Conservation (phyloP, 2,329 filamentous ascomycete genomes). For the Cladophialophora psammophila region DNA sequence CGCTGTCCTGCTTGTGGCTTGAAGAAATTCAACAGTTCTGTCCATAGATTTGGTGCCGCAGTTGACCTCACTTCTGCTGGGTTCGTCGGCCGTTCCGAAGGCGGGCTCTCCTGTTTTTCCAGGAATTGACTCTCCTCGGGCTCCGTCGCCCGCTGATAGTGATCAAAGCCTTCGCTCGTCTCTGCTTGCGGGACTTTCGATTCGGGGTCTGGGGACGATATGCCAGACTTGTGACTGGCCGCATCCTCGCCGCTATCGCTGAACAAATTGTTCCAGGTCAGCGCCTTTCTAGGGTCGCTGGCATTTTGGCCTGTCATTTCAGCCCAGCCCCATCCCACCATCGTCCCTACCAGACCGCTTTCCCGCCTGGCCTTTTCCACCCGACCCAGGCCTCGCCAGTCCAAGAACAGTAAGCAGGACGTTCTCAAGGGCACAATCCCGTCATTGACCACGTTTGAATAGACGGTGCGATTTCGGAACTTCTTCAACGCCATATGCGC, state of each 20-base stretch:
- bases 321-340: slow-evolving; percentile 93
- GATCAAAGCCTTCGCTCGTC: slow-evolving; percentile 37
- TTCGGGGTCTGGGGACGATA: slow-evolving; percentile 35
- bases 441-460: slow-evolving; percentile 89
- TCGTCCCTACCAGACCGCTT: slow-evolving; percentile 88
- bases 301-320: slow-evolving; percentile 78
- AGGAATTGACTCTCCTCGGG: slow-evolving; percentile 27
- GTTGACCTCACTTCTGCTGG: slow-evolving; percentile 23
- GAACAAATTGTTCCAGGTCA: slow-evolving; percentile 42
- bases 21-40: slow-evolving; percentile 77
- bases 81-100: slow-evolving; percentile 1
- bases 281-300: slow-evolving; percentile 59
- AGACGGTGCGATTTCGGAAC: slow-evolving; percentile 80
- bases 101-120: slow-evolving; percentile 8
- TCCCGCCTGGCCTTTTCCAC: slow-evolving; percentile 94
- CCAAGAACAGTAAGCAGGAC: slow-evolving; percentile 93
- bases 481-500: slow-evolving; percentile 80
- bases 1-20: slow-evolving; percentile 59
- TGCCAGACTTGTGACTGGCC: slow-evolving; percentile 29
- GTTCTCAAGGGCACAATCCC: slow-evolving; percentile 91
- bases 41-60: slow-evolving; percentile 60
- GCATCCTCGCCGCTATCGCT: slow-evolving; percentile 40
- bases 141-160: slow-evolving; percentile 25
- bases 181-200: slow-evolving; percentile 39
- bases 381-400: slow-evolving; percentile 91